phyloP scores from a whole-genome alignment of 1,284 basidiomycete genomes.

The Rhodofomes roseus region DNA sequence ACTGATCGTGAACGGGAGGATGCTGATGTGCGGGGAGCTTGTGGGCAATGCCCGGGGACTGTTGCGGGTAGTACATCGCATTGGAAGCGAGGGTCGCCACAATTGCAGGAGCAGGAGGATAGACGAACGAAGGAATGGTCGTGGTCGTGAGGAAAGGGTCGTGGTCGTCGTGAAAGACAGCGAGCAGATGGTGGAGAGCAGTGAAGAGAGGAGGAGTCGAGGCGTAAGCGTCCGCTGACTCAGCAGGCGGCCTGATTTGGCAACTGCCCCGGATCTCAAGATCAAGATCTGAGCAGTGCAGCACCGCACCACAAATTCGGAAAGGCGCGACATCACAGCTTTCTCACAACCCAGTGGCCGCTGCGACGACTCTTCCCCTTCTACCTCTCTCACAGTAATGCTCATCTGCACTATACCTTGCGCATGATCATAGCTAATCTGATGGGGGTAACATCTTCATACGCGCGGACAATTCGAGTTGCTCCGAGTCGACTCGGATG shows the following conservation, averaged over 20 bases:
- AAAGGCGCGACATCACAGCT: too few species aligned
- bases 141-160: conserved; percentile 16
- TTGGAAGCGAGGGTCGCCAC: conserved; percentile 31
- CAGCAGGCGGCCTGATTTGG: background rate
- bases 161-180: conserved; percentile 29
- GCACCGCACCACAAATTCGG: background rate
- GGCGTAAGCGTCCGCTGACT: conserved; percentile 11
- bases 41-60: conserved; percentile 73
- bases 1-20: conserved; percentile 52
- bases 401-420: too few species aligned
- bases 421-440: too few species aligned
- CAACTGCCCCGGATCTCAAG: background rate
- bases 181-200: conserved; percentile 22
- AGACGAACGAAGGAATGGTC: conserved; percentile 11
- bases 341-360: too few species aligned
- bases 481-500: too few species aligned
- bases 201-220: conserved; percentile 25
- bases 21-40: conserved; percentile 57
- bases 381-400: too few species aligned
- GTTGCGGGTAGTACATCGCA: conserved; percentile 78
- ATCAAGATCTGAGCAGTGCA: background rate
- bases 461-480: too few species aligned
- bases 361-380: too few species aligned
- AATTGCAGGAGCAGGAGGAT: conserved; percentile 13
- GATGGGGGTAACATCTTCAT: too few species aligned